These are phyloP conservation scores for Lagenidium giganteum DNA, from an alignment of 352 stramenopile genomes.

Conservation along the genomic window DNA sequence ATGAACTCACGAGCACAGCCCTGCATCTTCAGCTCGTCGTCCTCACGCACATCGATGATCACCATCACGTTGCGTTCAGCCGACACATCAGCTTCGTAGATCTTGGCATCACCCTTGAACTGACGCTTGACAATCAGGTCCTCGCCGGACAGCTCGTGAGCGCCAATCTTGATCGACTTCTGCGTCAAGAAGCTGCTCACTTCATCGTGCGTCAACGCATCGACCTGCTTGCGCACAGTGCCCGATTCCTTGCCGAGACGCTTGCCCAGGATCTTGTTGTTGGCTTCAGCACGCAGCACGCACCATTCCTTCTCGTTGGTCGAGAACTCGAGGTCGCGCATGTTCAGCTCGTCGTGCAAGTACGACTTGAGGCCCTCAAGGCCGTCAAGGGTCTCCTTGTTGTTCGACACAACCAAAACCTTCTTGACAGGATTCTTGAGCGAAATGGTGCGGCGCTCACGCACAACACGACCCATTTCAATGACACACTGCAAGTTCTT, in stretches of 20 bases:
- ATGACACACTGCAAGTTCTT: slow-evolving; percentile 95
- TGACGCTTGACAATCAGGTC: slow-evolving; percentile 93
- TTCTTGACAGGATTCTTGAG: slow-evolving; percentile 97
- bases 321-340: slow-evolving; percentile 89
- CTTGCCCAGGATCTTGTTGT: slow-evolving; percentile 93
- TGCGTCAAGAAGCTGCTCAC: slow-evolving; percentile 64
- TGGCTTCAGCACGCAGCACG: slow-evolving; percentile 92
- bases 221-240: slow-evolving; percentile 84
- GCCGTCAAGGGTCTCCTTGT: slow-evolving; percentile 72
- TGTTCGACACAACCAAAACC: slow-evolving; percentile 93
- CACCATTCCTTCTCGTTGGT: slow-evolving; percentile 90
- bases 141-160: slow-evolving; percentile 77
- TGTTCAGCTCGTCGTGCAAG: slow-evolving; percentile 98
- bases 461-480: slow-evolving; percentile 94
- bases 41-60: slow-evolving; percentile 93
- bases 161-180: slow-evolving; percentile 80
- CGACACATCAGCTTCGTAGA: slow-evolving; percentile 90
- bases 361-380: slow-evolving; percentile 89
- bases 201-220: slow-evolving; percentile 64
- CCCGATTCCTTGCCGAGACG: slow-evolving; percentile 96
- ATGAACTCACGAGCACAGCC: slow-evolving; percentile 95
- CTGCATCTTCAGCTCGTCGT: slow-evolving; percentile 93
- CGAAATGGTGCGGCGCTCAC: slow-evolving; percentile 96
- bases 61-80: slow-evolving; percentile 91
- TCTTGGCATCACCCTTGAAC: slow-evolving; percentile 90